Conservation (phyloP, 148 eudicot species). For the Talinum fruticosum region DNA sequence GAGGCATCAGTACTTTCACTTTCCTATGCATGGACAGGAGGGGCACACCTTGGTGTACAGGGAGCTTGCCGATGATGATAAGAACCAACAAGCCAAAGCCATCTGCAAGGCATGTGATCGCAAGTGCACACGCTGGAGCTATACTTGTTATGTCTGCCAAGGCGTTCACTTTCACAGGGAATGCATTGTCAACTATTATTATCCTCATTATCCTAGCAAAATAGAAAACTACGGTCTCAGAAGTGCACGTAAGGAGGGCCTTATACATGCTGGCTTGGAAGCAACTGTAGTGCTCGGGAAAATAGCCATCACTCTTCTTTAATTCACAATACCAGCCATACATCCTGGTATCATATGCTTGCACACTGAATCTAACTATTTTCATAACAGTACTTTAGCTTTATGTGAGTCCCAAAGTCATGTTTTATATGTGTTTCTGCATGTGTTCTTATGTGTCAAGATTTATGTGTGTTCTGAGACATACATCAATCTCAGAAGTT, state of each 20-base stretch:
- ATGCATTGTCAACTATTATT: neutral
- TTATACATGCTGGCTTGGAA: neutral
- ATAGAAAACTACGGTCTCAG: neutral
- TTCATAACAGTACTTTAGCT: too few relatives aligned
- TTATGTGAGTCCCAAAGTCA: neutral
- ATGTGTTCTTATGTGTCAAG: neutral
- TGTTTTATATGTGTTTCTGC: neutral
- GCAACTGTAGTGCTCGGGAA: neutral
- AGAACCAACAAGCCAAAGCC: neutral
- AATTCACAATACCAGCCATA: neutral
- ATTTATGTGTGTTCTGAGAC: neutral
- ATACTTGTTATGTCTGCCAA: conserved; percentile 3
- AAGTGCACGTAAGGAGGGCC: neutral
- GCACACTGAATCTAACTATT: neutral
- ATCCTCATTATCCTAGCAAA: neutral
- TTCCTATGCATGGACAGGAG: neutral
- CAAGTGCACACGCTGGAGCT: conserved; percentile 14
- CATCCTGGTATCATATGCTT: neutral
- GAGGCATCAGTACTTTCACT: neutral
- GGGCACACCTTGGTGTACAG: conserved; percentile 1
- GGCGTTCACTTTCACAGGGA: conserved; percentile 1
- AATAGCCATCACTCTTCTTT: neutral
- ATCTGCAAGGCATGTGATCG: neutral
- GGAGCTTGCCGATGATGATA: neutral
- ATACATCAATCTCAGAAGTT: neutral